Evolutionary conservation across 345 rosid genomes (phyloP).

Genomic region (Melaleuca alternifolia): DNA sequence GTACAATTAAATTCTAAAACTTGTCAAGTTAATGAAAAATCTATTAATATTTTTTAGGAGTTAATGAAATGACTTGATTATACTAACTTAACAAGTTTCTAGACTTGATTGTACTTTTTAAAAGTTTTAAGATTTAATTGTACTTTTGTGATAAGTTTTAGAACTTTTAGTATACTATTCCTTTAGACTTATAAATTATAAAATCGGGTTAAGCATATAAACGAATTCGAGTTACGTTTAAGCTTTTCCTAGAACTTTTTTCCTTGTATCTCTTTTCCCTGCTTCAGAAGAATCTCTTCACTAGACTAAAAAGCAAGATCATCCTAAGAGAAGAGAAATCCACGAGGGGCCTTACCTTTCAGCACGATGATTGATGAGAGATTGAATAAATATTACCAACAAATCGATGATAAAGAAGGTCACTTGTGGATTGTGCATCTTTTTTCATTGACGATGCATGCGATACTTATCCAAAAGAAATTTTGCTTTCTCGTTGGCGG

Average conservation of each 20-base stretch:
- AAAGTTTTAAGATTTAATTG: too few species aligned
- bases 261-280: background rate
- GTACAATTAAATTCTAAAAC: too few species aligned
- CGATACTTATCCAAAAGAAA: background rate
- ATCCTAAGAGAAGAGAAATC: background rate
- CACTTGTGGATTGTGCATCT: background rate
- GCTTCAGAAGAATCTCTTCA: background rate
- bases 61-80: too few species aligned
- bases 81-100: too few species aligned
- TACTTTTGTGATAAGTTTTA: too few species aligned
- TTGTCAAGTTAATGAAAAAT: too few species aligned
- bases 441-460: background rate
- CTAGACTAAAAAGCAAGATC: background rate
- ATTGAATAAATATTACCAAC: background rate
- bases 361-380: background rate
- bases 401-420: background rate
- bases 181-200: background rate
- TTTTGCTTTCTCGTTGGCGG: background rate
- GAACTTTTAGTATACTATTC: too few species aligned
- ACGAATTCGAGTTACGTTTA: background rate
- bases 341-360: background rate
- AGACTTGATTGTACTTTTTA: too few species aligned
- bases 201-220: background rate
- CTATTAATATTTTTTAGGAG: too few species aligned
- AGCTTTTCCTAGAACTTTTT: background rate